Base-by-base conservation (phyloP, 75 land plant species). In the Larix kaempferi region DNA sequence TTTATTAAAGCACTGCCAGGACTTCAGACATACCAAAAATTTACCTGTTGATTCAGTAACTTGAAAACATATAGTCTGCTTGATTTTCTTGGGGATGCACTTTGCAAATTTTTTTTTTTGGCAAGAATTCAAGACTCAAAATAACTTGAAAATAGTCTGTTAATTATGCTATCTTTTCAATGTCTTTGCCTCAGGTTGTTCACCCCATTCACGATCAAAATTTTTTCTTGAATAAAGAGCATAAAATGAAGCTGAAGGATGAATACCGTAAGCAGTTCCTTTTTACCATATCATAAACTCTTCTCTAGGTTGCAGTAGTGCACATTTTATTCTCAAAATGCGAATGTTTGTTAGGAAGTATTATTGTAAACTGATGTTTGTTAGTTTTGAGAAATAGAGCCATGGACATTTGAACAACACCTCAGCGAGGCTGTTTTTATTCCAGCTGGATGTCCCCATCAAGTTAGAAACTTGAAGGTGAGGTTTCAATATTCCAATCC, bases 371-470 rank as follows among this genome's bases (percentile, higher is more conserved):
- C 73, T 35, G 39, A n/a, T 69, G n/a, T 41, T 67, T n/a, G 19
- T 5, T 69, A 10, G 10, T 35, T 77, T 57, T 76, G 78, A 97
- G 99, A 86, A 72, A 77, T 97, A 17, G 95, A 92, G 80, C 89
- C 99, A 21, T 97, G 99, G 99, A 87, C 92, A 67, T 91, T 97
- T 69, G 87, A 97, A 74, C 99, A 97, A 78, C 86, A 91, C 79
- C 44, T 87, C 60, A 91, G 93, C 56, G 88, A 97, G 71, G 99
- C 99, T 21, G 90, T 97, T 21, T 92, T 94, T 58, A 82, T 96
- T 74, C 99, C 99, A 67, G 98, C 99, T 73, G 99, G 99, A 72
- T 96, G 99, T 81, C 91, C 99, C 61, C 94, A 88, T 79, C 99
- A 97, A 85, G 84, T 86, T 17, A 86, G 90, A 65, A 92, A 96